Conservation (phyloP, 2,329 filamentous ascomycete genomes). For the Orbilia javanica region DNA sequence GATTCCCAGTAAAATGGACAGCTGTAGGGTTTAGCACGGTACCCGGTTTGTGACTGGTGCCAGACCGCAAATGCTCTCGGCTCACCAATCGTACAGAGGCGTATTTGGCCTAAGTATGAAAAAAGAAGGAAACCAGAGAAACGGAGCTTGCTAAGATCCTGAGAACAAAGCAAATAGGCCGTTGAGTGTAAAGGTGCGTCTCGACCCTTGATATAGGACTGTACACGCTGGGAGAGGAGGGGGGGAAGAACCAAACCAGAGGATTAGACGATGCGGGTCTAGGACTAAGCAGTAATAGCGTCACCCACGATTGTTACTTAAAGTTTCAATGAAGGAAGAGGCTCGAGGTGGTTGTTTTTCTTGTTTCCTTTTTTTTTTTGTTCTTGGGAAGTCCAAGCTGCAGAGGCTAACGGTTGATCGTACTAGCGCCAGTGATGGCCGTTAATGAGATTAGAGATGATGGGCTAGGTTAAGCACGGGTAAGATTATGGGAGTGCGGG, state of each 20-base stretch:
- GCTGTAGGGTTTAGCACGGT: slow-evolving; percentile 40
- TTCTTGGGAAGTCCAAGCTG: slow-evolving; percentile 54
- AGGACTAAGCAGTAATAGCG: slow-evolving; percentile 32
- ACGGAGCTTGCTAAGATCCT: slow-evolving; percentile 35
- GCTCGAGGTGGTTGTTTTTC: slow-evolving; percentile 30
- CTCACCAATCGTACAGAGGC: slow-evolving; percentile 27
- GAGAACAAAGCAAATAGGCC: slow-evolving; percentile 54
- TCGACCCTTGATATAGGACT: slow-evolving; percentile 47
- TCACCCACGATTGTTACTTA: slow-evolving; percentile 2
- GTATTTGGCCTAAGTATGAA: slow-evolving; percentile 40
- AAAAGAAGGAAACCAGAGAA: slow-evolving; percentile 55
- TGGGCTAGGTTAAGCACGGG: slow-evolving; percentile 28
- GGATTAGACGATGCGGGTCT: slow-evolving; percentile 16
- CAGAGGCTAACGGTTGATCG: slow-evolving; percentile 15
- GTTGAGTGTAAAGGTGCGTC: slow-evolving; percentile 29
- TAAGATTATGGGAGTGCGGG: slow-evolving; percentile 37
- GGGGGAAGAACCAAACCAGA: slow-evolving; percentile 25
- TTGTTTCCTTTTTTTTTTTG: slow-evolving; percentile 27
- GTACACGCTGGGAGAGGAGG: not conserved
- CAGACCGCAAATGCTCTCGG: slow-evolving; percentile 23
- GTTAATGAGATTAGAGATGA: slow-evolving; percentile 54
- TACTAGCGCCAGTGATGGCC: slow-evolving; percentile 17
- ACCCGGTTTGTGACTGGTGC: slow-evolving; percentile 28
- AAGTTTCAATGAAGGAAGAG: slow-evolving; percentile 22
- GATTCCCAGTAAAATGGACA: slow-evolving; percentile 27